Conservation (phyloP, 139 green algal genomes). For the Chlorella sp. region DNA sequence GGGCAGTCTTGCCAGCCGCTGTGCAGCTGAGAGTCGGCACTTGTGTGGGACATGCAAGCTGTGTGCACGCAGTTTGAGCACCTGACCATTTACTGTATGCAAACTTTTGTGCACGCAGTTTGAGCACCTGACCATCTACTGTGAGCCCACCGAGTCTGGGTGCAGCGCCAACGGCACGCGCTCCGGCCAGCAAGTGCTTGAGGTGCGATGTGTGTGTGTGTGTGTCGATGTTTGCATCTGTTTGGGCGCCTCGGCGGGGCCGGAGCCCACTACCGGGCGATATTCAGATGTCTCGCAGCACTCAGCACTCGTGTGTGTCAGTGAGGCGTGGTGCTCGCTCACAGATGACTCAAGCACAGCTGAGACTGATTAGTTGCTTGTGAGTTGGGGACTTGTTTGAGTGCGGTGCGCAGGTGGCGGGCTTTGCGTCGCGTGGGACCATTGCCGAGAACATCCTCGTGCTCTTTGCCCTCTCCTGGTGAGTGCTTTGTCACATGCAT, state of each 20-base stretch:
- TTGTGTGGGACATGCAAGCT: too few species aligned
- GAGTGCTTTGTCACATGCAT: background rate
- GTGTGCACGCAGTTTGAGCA: constrained; percentile 28
- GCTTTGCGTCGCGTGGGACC: background rate
- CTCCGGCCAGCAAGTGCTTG: background rate
- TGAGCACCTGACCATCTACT: constrained; percentile 11
- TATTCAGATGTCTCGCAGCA: background rate
- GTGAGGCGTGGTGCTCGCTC: background rate
- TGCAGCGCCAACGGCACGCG: background rate
- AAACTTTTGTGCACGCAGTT: too few species aligned
- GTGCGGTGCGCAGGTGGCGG: background rate
- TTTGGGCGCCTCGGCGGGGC: background rate
- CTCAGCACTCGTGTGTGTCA: background rate
- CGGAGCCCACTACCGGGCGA: too few species aligned
- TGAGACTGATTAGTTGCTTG: background rate
- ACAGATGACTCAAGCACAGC: background rate
- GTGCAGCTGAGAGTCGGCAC: too few species aligned
- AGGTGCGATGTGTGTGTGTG: too few species aligned
- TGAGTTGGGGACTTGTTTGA: too few species aligned
- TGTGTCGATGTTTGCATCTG: background rate
- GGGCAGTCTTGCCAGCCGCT: too few species aligned
- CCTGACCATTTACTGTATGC: constrained; percentile 10
- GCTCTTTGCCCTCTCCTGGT: background rate
- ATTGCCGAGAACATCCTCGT: background rate
- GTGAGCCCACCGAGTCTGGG: background rate